Conservation (phyloP, 192 early-diverging fungal species). For the Umbelopsis sp. region DNA sequence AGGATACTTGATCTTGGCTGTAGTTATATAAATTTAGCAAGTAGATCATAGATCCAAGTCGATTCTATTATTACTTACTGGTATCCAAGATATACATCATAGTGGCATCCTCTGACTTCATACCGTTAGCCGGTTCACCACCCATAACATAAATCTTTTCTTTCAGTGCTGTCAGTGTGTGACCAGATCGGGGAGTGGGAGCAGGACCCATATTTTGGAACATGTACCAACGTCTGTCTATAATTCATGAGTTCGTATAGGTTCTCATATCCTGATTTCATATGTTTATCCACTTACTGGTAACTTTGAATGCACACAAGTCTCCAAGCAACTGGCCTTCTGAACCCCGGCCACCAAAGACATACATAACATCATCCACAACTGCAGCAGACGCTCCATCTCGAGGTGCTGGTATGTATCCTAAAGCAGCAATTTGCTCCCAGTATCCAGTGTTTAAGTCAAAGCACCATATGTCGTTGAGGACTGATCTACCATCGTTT, state of each 20-base stretch:
- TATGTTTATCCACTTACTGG: constrained; percentile 28
- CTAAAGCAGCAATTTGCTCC: constrained; percentile 40
- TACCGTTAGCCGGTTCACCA: constrained; percentile 44
- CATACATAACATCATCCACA: constrained; percentile 52
- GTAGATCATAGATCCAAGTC: not conserved
- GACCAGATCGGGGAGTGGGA: constrained; percentile 42
- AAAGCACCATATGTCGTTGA: constrained; percentile 62
- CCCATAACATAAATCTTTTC: constrained; percentile 56
- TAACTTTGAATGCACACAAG: constrained; percentile 52
- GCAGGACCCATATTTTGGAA: constrained; percentile 51
- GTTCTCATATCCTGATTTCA: not conserved
- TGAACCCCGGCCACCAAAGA: constrained; percentile 52
- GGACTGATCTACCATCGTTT: constrained; percentile 45
- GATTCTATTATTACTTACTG: constrained; percentile 31
- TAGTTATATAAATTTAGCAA: constrained; percentile 9
- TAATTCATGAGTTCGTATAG: not conserved
- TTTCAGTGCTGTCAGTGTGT: constrained; percentile 43
- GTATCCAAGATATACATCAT: constrained; percentile 50
- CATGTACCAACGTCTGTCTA: constrained; percentile 50
- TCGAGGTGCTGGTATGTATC: constrained; percentile 48
- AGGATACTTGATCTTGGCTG: constrained; percentile 53
- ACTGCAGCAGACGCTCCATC: constrained; percentile 37
- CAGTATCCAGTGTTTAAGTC: constrained; percentile 44
- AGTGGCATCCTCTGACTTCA: constrained; percentile 38
- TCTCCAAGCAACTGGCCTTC: constrained; percentile 49